phyloP scores from a whole-genome alignment of 2,329 filamentous ascomycete genomes.

The Aspergillus bombycis region DNA sequence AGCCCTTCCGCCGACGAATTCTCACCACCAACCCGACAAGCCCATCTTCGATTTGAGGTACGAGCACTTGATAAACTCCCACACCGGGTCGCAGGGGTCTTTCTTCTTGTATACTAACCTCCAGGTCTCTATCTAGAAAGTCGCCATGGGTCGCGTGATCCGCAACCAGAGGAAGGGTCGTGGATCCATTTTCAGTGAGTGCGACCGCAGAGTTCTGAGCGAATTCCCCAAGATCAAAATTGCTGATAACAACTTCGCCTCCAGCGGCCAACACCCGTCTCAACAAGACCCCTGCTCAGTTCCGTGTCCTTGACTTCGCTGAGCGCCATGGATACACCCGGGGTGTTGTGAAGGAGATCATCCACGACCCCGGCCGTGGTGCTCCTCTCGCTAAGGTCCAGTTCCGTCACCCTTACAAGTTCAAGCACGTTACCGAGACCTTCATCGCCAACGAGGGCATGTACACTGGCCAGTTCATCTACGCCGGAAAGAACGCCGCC shows the following conservation, averaged over 20 bases:
- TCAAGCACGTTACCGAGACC: conserved; percentile 96
- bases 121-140: conserved; percentile 41
- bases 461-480: conserved; percentile 99
- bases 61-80: conserved; percentile 34
- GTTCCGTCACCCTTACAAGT: conserved; percentile 98
- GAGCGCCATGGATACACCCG: conserved; percentile 98
- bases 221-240: conserved; percentile 21
- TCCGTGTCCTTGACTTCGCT: conserved; percentile 94
- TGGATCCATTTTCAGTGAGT: conserved; percentile 75
- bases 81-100: conserved; percentile 33
- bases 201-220: conserved; percentile 41
- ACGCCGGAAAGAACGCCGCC: conserved; percentile 97
- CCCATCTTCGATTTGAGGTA: conserved; percentile 49
- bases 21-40: conserved; percentile 47
- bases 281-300: conserved; percentile 93
- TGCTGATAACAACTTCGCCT: conserved; percentile 39
- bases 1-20: conserved; percentile 44
- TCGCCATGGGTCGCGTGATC: conserved; percentile 69
- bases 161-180: conserved; percentile 78
- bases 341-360: conserved; percentile 97
- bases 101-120: conserved; percentile 39
- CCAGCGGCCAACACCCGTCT: conserved; percentile 81
- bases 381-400: conserved; percentile 94
- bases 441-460: conserved; percentile 99
- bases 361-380: conserved; percentile 98